These are phyloP conservation scores for Ophiostoma himal-ulmi DNA, from an alignment of 2,329 filamentous ascomycete species.

Conservation along the genomic window DNA sequence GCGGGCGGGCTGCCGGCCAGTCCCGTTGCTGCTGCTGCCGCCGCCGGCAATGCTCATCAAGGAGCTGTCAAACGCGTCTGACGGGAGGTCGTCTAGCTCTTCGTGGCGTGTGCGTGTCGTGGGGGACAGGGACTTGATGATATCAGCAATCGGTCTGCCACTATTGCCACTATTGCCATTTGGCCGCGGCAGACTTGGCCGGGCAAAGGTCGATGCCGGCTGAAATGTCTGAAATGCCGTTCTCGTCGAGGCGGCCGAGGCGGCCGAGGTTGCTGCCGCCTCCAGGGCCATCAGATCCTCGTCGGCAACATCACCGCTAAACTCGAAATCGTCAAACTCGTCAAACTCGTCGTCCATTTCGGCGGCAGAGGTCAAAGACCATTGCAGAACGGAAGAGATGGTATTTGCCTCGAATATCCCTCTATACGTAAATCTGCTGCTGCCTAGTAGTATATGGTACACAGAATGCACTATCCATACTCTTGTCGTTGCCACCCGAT, in stretches of 20 bases:
- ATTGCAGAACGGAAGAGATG: no score
- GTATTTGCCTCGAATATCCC: not conserved
- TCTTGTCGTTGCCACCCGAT: no score
- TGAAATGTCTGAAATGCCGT: not conserved
- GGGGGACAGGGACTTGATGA: not conserved
- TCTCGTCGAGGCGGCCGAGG: slow-evolving; percentile 5
- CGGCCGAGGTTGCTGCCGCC: slow-evolving; percentile 18
- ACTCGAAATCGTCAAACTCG: slow-evolving; percentile 46
- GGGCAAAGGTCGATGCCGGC: not conserved
- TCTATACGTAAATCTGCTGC: not conserved
- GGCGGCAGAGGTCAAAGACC: no score
- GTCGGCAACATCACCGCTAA: slow-evolving; percentile 59
- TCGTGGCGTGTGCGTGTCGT: not conserved
- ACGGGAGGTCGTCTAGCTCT: slow-evolving; percentile 51
- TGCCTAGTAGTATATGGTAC: not conserved
- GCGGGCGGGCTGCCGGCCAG: slow-evolving; percentile 21
- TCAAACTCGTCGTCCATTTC: slow-evolving; percentile 27
- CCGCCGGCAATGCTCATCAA: slow-evolving; percentile 36
- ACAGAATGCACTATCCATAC: no score
- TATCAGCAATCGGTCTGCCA: not conserved
- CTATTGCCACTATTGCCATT: not conserved
- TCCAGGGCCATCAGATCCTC: slow-evolving; percentile 58
- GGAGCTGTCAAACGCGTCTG: slow-evolving; percentile 63
- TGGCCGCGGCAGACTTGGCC: not conserved
- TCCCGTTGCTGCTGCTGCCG: slow-evolving; percentile 15